phyloP scores from a whole-genome alignment of 352 stramenopile genomes.

The Globisporangium takayamanum region DNA sequence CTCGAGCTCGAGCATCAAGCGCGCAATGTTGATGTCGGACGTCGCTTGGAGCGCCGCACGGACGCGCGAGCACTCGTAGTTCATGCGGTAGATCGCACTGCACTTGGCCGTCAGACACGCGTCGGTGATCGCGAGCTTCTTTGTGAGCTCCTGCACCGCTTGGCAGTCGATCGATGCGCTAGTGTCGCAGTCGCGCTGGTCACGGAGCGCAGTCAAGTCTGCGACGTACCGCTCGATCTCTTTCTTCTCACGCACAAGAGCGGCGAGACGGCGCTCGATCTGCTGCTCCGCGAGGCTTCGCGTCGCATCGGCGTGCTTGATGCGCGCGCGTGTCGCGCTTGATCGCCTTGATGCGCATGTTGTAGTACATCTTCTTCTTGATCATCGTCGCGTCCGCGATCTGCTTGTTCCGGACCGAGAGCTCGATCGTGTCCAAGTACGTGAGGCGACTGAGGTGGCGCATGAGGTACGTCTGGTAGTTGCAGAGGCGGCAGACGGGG shows the following conservation, averaged over 20 bases:
- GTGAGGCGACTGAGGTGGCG: slow-evolving; percentile 72
- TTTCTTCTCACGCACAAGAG: slow-evolving; percentile 51
- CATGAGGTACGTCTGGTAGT: slow-evolving; percentile 91
- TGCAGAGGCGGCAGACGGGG: slow-evolving; percentile 87
- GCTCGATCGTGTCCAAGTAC: slow-evolving; percentile 68
- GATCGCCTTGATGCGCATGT: slow-evolving; percentile 90
- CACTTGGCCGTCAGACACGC: slow-evolving; percentile 35
- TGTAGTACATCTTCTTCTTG: slow-evolving; percentile 95
- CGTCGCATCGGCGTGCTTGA: slow-evolving; percentile 40
- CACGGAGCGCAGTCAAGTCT: slow-evolving; percentile 5
- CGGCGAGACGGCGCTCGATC: slow-evolving; percentile 34
- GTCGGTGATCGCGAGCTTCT: slow-evolving; percentile 40
- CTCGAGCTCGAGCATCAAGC: slow-evolving; percentile 85
- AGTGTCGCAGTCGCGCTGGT: slow-evolving; percentile 2
- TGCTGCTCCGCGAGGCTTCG: slow-evolving; percentile 43
- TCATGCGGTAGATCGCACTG: slow-evolving; percentile 38
- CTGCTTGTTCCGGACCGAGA: slow-evolving; percentile 77
- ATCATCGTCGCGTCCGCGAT: slow-evolving; percentile 89
- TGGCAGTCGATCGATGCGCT: slow-evolving; percentile 2
- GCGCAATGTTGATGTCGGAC: slow-evolving; percentile 69
- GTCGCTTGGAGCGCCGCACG: slow-evolving; percentile 32
- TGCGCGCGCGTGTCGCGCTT: slow-evolving; percentile 68
- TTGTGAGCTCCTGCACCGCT: slow-evolving; percentile 17
- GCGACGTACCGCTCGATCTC: slow-evolving; percentile 49
- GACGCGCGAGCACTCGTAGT: slow-evolving; percentile 54